Base-by-base conservation (phyloP, 805 yeast species). In the Komagataella pastoris region DNA sequence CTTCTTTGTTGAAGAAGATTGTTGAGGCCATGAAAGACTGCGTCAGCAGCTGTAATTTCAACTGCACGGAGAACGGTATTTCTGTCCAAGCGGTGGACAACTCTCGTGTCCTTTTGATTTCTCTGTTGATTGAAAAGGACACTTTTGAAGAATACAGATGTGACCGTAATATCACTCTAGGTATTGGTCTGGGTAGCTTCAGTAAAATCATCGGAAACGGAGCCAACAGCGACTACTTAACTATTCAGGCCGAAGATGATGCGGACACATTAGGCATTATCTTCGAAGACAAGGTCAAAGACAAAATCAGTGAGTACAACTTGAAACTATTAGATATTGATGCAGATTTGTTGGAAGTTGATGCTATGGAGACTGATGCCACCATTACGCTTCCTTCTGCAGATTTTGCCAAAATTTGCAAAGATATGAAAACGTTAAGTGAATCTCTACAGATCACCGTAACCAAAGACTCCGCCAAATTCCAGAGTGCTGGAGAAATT, bases 81-180 rank as follows among this genome's bases (percentile, higher is more conserved):
- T 85, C 95, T 8, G 91, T 95, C 19, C 98, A 93, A 74, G 98
- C 99, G 24, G 93, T 93, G 59, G 99, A 93, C 70, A 95, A 89
- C 65, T 89, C 99, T 24, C 88, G 97, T 75, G 97, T 93, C 54
- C 78, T 90, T 56, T 77, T 93, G 57, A 96, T 91, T 46, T 85
- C 96, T 18, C 74, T 93, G 56, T 79, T 87, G 59, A 84, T 93
- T 58, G 96, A 95, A 54, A 80, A 83, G 56, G 90, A 86, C 55
- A 90, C 96, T 10, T 93, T 93, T 73, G 76, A 80, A 54, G 91
- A 85, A 59, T 93, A 86, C 75, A 84, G 99, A 76, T 90, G 98
- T 71, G 99, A 93, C 71, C 83, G 93, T 65, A 88, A 87, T 58
- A 75, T 90, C 60, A 88, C 96, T 6, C 77, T 93, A 57, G 99